A percentile compares a stretch with the other conserved stretches of the same genome.
These are phyloP conservation scores for Naganishia albida DNA, from an alignment of 1,284 basidiomycete genomes.

Conservation along the genomic window DNA sequence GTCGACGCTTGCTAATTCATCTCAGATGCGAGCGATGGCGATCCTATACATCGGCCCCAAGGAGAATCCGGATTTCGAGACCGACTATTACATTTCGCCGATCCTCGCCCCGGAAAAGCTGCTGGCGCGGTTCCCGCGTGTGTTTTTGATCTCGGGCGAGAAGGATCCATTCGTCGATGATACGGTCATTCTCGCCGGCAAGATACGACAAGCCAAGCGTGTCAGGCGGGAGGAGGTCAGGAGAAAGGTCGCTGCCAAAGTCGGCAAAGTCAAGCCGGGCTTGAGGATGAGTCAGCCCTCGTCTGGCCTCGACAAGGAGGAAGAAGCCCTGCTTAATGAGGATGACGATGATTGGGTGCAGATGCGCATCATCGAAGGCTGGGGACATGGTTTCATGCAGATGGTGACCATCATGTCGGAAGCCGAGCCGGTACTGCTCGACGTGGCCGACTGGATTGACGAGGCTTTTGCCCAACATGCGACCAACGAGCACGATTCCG, in stretches of 20 bases:
- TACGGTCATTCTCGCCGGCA: constrained; percentile 88
- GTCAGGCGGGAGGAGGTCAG: constrained; percentile 66
- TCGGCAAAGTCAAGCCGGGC: constrained; percentile 52
- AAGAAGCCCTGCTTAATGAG: constrained; percentile 63
- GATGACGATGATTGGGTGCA: constrained; percentile 90
- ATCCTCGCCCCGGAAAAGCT: constrained; percentile 81
- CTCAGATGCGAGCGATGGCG: constrained; percentile 95
- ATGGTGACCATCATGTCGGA: constrained; percentile 85
- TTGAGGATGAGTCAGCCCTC: constrained; percentile 57
- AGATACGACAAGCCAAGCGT: constrained; percentile 87
- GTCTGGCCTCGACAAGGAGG: constrained; percentile 48
- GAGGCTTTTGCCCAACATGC: constrained; percentile 64
- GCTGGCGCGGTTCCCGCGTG: constrained; percentile 87
- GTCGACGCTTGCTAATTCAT: neutral
- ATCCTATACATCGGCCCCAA: constrained; percentile 94
- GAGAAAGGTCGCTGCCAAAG: constrained; percentile 38
- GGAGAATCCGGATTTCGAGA: constrained; percentile 86
- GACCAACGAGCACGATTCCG: constrained; percentile 30
- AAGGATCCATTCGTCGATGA: constrained; percentile 97
- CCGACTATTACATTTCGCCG: constrained; percentile 93
- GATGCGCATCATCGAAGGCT: constrained; percentile 84
- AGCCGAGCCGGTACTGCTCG: constrained; percentile 71
- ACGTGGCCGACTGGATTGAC: constrained; percentile 90
- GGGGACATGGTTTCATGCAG: constrained; percentile 92
- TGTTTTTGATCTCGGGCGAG: constrained; percentile 90